Evolutionary conservation across 106 monocot species (phyloP).

Genomic region (Dioscorea dumetorum): DNA sequence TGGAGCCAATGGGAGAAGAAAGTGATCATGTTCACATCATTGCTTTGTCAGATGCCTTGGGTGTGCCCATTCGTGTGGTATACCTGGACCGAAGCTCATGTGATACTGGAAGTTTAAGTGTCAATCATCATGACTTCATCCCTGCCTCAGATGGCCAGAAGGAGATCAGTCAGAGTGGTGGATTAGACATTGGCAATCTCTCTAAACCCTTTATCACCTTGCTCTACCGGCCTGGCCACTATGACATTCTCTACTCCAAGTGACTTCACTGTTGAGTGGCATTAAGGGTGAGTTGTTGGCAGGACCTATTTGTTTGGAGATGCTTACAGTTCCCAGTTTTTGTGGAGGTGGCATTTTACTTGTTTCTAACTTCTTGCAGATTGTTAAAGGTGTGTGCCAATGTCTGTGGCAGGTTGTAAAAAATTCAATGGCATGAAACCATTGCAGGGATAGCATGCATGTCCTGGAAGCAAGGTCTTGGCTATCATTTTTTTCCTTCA

Average conservation of each 20-base stretch:
- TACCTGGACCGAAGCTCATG: constrained; percentile 77
- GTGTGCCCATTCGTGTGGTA: constrained; percentile 75
- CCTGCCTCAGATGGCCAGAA: constrained; percentile 20
- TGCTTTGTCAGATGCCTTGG: constrained; percentile 75
- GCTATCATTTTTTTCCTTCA: no score
- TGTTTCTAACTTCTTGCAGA: no score
- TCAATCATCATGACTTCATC: constrained; percentile 88
- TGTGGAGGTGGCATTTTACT: no score
- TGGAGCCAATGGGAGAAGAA: constrained; percentile 97
- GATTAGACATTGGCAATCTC: background rate
- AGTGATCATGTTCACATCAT: constrained; percentile 91
- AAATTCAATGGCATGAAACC: no score
- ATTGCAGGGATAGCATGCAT: no score
- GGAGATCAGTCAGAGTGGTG: background rate
- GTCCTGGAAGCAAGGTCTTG: no score
- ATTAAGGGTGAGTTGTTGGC: background rate
- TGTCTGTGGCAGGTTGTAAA: no score
- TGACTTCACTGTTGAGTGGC: constrained; percentile 3
- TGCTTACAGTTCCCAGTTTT: no score
- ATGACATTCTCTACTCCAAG: constrained; percentile 84
- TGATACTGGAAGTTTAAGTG: constrained; percentile 23
- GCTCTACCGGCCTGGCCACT: constrained; percentile 94
- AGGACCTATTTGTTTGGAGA: no score
- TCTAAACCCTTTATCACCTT: constrained; percentile 51
- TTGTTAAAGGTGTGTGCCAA: no score